These are phyloP conservation scores for Apiospora malaysiana DNA, from an alignment of 2,329 filamentous ascomycete genomes.

Conservation along the genomic window DNA sequence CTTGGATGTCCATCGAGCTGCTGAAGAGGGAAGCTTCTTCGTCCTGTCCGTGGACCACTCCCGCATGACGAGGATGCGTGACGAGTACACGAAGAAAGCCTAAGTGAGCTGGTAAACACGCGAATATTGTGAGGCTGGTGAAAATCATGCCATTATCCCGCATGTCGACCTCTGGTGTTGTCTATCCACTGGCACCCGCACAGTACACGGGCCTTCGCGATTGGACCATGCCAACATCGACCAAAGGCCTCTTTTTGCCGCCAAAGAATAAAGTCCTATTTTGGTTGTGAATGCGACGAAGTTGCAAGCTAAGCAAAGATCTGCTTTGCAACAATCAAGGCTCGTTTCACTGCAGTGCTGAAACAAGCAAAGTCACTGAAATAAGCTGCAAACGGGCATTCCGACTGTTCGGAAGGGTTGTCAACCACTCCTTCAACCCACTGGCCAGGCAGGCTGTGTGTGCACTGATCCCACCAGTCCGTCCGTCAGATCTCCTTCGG, in stretches of 20 bases:
- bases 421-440: background rate
- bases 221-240: background rate
- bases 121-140: constrained; percentile 1
- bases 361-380: constrained; percentile 9
- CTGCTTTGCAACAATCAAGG: background rate
- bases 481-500: constrained; percentile 15
- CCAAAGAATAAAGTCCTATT: background rate
- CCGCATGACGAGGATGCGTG: constrained; percentile 4
- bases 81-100: background rate
- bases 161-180: constrained; percentile 5
- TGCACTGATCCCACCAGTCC: constrained; percentile 8
- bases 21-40: background rate
- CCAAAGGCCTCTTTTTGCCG: background rate
- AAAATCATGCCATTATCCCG: constrained; percentile 9
- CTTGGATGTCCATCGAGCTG: background rate
- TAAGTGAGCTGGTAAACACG: background rate
- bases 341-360: background rate
- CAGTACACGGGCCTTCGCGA: background rate
- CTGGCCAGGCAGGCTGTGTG: constrained; percentile 3
- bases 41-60: background rate
- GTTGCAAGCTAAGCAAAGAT: background rate
- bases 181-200: constrained; percentile 9
- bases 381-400: constrained; percentile 1
- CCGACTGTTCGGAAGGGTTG: constrained; percentile 4
- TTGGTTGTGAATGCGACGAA: constrained; percentile 7